Conservation (phyloP, 139 green algal species). For the Nannochloris sp. region DNA sequence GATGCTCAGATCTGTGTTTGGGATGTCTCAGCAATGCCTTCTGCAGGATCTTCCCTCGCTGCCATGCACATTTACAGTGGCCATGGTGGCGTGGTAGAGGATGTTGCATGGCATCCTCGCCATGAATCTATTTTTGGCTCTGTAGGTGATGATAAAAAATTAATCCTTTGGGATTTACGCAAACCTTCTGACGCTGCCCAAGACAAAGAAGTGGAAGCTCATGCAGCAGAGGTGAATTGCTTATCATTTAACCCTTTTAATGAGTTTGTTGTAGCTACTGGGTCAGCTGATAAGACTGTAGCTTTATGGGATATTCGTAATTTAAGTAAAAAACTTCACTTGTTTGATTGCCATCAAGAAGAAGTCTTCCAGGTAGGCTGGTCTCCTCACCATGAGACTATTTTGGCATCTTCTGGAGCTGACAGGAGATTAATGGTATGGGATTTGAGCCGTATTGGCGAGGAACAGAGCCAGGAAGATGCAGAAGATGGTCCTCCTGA, state of each 20-base stretch:
- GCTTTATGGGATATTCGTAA: conserved; percentile 92
- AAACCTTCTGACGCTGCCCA: conserved; percentile 29
- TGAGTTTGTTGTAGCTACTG: conserved; percentile 91
- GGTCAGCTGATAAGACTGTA: conserved; percentile 91
- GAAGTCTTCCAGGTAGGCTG: conserved; percentile 97
- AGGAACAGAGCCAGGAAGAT: conserved; percentile 89
- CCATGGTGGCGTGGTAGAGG: conserved; percentile 82
- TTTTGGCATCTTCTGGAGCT: conserved; percentile 88
- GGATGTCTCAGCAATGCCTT: conserved; percentile 69
- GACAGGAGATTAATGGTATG: conserved; percentile 96
- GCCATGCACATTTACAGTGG: conserved; percentile 71
- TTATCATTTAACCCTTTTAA: conserved; percentile 98
- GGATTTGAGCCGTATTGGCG: conserved; percentile 93
- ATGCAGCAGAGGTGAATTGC: conserved; percentile 96
- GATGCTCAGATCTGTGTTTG: conserved; percentile 98
- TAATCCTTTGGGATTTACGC: conserved; percentile 94
- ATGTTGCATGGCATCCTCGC: conserved; percentile 95
- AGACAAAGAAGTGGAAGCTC: conserved; percentile 51
- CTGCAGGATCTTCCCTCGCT: conserved; percentile 24
- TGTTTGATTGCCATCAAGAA: conserved; percentile 87
- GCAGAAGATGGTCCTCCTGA: conserved; percentile 94
- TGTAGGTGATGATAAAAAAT: conserved; percentile 91
- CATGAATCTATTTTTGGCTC: conserved; percentile 90
- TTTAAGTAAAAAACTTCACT: conserved; percentile 78
- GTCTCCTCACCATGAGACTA: conserved; percentile 92